Percentiles rank a stretch among this genome's conserved stretches.
These are phyloP conservation scores for Colletotrichum zoysiae DNA, from an alignment of 2,329 filamentous ascomycete genomes.

Conservation along the genomic window DNA sequence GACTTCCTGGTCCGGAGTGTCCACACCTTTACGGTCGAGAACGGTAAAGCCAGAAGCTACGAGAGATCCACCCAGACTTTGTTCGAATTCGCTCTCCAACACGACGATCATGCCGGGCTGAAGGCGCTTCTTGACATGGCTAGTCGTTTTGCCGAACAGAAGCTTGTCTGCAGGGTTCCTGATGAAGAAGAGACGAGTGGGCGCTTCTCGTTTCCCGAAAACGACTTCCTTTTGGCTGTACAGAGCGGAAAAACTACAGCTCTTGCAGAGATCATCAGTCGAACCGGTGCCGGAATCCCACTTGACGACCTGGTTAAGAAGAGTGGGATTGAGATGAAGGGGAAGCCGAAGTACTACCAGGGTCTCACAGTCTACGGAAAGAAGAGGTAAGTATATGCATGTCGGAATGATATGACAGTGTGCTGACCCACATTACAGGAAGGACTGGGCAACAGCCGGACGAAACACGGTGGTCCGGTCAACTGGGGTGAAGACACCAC, in stretches of 20 bases:
- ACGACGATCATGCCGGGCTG: conserved; percentile 67
- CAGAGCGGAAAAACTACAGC: conserved; percentile 65
- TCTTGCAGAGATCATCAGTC: conserved; percentile 73
- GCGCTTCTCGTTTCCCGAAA: conserved; percentile 56
- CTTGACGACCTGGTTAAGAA: conserved; percentile 75
- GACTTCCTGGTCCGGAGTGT: conserved; percentile 60
- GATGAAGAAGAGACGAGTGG: conserved; percentile 49
- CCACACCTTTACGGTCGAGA: conserved; percentile 50
- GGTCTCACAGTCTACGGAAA: conserved; percentile 81
- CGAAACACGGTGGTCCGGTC: conserved; percentile 57
- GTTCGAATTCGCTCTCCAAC: conserved; percentile 61
- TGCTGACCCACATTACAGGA: conserved; percentile 49
- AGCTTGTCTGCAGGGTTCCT: conserved; percentile 45
- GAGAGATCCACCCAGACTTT: conserved; percentile 45
- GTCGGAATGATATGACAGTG: neutral
- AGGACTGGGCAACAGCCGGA: conserved; percentile 79
- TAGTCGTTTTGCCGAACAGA: conserved; percentile 57
- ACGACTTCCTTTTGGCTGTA: conserved; percentile 60
- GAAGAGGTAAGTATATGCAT: conserved; percentile 62
- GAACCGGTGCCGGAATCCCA: conserved; percentile 76
- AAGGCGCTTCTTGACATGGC: conserved; percentile 69
- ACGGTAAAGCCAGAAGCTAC: conserved; percentile 47
- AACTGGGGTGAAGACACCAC: conserved; percentile 63
- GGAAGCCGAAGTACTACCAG: conserved; percentile 80
- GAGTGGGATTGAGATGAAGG: conserved; percentile 71